Evolutionary conservation across 208 protist species (phyloP).

Genomic region (Acanthamoeba divionensis): DNA sequence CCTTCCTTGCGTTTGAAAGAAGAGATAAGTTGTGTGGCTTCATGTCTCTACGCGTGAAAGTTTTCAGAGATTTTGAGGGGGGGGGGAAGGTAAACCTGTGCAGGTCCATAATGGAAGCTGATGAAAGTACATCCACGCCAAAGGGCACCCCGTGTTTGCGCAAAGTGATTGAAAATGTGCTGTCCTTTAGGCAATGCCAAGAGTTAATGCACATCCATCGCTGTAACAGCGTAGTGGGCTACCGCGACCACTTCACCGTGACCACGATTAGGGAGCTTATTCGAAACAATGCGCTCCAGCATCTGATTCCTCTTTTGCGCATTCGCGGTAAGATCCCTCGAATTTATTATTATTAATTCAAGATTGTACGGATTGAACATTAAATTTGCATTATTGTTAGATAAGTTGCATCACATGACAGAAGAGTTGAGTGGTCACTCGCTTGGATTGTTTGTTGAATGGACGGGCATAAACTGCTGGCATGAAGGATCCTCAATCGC

Average conservation of each 20-base stretch:
- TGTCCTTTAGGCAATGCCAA: neutral
- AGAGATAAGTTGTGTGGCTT: too few relatives aligned
- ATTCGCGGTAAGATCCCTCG: neutral
- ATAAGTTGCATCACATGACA: neutral
- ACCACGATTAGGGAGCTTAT: neutral
- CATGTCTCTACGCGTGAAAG: too few relatives aligned
- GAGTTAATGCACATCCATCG: neutral
- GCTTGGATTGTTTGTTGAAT: neutral
- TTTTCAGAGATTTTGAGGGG: too few relatives aligned
- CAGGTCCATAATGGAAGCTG: too few relatives aligned
- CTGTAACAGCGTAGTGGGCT: neutral
- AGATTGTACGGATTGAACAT: too few relatives aligned
- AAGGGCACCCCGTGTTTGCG: too few relatives aligned
- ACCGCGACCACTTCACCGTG: slow-evolving; percentile 21
- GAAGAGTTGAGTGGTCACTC: neutral
- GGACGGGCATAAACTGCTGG: slow-evolving; percentile 31
- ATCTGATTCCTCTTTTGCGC: neutral
- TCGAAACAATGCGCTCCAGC: neutral
- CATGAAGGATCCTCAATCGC: neutral
- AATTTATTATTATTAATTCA: too few relatives aligned
- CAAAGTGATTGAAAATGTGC: neutral
- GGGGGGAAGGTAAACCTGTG: too few relatives aligned
- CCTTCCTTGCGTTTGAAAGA: too few relatives aligned
- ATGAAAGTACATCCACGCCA: too few relatives aligned
- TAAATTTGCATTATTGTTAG: neutral